Percentiles rank a stretch among this genome's conserved stretches.
phyloP scores from a whole-genome alignment of 1,139 yeast species.

The Eremothecium sinecaudum region DNA sequence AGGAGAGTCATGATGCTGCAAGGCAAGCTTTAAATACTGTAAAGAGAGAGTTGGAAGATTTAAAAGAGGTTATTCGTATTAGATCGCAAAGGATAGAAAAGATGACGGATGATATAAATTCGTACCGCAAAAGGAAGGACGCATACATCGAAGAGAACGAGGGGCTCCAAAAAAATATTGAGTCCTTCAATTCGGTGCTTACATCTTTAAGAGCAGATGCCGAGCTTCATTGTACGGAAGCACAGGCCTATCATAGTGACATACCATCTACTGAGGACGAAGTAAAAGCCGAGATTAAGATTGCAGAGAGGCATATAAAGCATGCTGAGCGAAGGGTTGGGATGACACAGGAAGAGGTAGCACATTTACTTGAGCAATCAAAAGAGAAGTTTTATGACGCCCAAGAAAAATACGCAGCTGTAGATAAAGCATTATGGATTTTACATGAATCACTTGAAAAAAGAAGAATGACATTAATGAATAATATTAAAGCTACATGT shows the following conservation, averaged over 20 bases:
- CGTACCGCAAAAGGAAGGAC: conserved; percentile 12
- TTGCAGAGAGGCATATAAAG: conserved; percentile 30
- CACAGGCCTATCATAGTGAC: conserved; percentile 28
- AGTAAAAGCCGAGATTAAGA: conserved; percentile 32
- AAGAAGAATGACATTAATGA: conserved; percentile 43
- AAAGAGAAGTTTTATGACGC: conserved; percentile 33
- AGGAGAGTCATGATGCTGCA: conserved; percentile 18
- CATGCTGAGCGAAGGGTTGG: conserved; percentile 37
- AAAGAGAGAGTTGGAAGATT: conserved; percentile 15
- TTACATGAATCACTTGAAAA: conserved; percentile 36
- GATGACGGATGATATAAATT: conserved; percentile 19
- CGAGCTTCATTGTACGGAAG: conserved; percentile 27
- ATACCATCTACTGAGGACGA: conserved; percentile 30
- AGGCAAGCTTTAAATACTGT: conserved; percentile 9
- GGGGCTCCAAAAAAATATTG: conserved; percentile 10
- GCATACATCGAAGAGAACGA: conserved; percentile 15
- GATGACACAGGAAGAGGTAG: conserved; percentile 36
- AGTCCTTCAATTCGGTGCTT: neutral
- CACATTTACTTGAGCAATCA: conserved; percentile 32
- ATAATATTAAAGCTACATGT: conserved; percentile 38
- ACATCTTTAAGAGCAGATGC: conserved; percentile 23
- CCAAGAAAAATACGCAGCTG: conserved; percentile 27
- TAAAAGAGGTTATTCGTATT: conserved; percentile 21
- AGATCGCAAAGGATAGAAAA: conserved; percentile 24
- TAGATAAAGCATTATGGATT: conserved; percentile 28